Base-by-base conservation (phyloP, 768 basidiomycete species). In the Lactarius indigo region DNA sequence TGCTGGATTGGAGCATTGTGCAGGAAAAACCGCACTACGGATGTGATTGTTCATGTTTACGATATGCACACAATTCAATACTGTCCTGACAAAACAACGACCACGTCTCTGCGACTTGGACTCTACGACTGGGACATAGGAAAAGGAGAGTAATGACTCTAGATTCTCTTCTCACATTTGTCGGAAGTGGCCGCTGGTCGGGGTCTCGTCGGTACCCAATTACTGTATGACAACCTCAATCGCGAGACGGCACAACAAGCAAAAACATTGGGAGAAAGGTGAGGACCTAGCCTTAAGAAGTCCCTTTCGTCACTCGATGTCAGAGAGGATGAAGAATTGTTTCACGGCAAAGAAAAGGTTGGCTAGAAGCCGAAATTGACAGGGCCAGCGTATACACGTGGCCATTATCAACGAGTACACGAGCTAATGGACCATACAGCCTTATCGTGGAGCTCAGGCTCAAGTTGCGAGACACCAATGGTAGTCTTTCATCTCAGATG, bases 271-370 rank as follows among this genome's bases (percentile, higher is more conserved):
- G 90, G 89, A 92, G 71, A 87, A 85, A 63, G 86, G 95, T 37
- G 80, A 88, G 70, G 83, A 83, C 18, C 77, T 97, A 47, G 86
- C 84, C 13, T 96, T 69, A 95, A 96, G 76, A 87, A 88, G 73
- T 86, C 84, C 76, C 0, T 10, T 9, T 33, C 33, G 33, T 74
- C 91, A 64, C 81, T 84, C 50, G 82, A 82, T 61, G 85, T 86
- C 73, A 83, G 81, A 1, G 92, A 91, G 73, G 92, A 90, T 50
- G 70, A 70, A 59, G 88, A 89, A 57, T 79, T 89, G 8, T 79
- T 90, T 17, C 77, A 86, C 64, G 92, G 92, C 78, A 90, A 89
- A 76, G 91, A 85, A 69, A 79, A 84, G 9, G 41, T 82, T 84
- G 15, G 78, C n/a, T 90, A 89, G 81, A 87, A 82, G 72, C 79